Evolutionary conservation across 768 basidiomycete genomes (phyloP), one percentile per base, ranked within the genome.

Genomic region (Nevesoporus exiguus): DNA sequence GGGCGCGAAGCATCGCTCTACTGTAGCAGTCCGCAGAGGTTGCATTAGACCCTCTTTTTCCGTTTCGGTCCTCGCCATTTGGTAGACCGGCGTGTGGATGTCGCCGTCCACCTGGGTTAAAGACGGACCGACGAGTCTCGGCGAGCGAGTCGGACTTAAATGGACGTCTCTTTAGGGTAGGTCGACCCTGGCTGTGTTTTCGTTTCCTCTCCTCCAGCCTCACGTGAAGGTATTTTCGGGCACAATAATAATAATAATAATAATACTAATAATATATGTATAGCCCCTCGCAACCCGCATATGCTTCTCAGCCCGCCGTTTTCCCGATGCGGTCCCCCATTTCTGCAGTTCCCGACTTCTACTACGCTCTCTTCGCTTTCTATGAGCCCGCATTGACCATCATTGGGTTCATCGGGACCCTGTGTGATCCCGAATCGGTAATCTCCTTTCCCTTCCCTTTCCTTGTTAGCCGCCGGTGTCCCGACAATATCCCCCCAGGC

Each of bases 31-130:
- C 41, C 45, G 71, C 57, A 61, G 68, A 59, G 58, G 58, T 46
- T 77, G 87, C 86, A 90, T 90, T 90, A 87, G 82, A 81, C 81
- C 80, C 79, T 80, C 82, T 68, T 73, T 0, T 65, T 71, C 66
- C 14, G 33, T 90, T 82, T 89, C 68, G 86, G 83, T 86, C 82
- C 76, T 79, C 77, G 83, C 88, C 88, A 90, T 91, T 89, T 83
- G 76, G 85, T 76, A 69, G 68, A 72, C 62, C 77, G 76, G 76
- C 77, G 74, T 75, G 60, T 24, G 7, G 51, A 51, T 46, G 60
- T 64, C 59, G 73, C 4, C 72, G 77, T 72, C 77, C 79, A 74
- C 85, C 83, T 86, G 86, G 86, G 83, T 87, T 77, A 67, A 39
- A 77, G 78, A 78, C 73, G 73, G 76, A 81, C 80, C 83, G 61